phyloP scores from a whole-genome alignment of 495 filamentous ascomycete genomes.

The Aspergillus diversus region DNA sequence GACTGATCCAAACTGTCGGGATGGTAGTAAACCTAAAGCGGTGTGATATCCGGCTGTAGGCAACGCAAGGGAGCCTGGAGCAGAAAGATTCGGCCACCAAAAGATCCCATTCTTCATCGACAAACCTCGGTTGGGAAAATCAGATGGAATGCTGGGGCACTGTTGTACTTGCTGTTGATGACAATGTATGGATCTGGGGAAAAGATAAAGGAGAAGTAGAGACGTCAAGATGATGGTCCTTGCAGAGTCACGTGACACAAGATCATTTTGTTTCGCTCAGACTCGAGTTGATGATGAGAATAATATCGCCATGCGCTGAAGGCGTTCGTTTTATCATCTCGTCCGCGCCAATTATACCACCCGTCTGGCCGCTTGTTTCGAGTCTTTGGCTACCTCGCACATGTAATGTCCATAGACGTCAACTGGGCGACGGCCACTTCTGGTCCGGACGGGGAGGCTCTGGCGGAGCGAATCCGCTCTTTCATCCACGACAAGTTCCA shows the following conservation, averaged over 20 bases:
- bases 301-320: too few relatives aligned
- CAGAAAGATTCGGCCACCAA: background rate
- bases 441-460: conserved; percentile 79
- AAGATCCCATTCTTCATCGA: background rate
- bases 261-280: too few relatives aligned
- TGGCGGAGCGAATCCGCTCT: conserved; percentile 83
- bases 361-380: too few relatives aligned
- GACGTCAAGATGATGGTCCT: too few relatives aligned
- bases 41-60: conserved; percentile 24
- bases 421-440: conserved; percentile 93
- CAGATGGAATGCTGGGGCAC: background rate
- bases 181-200: too few relatives aligned
- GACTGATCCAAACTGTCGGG: conserved; percentile 31
- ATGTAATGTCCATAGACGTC: conserved; percentile 93
- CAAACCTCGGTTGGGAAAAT: background rate
- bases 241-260: too few relatives aligned
- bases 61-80: background rate
- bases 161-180: conserved; percentile 8
- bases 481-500: conserved; percentile 98
- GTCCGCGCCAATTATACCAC: too few relatives aligned
- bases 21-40: conserved; percentile 31
- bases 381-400: conserved; percentile 19
- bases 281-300: too few relatives aligned
- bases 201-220: too few relatives aligned
- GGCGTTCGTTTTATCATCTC: too few relatives aligned